Conservation (phyloP, 305 asterid genomes). For the Rubia peregrina region DNA sequence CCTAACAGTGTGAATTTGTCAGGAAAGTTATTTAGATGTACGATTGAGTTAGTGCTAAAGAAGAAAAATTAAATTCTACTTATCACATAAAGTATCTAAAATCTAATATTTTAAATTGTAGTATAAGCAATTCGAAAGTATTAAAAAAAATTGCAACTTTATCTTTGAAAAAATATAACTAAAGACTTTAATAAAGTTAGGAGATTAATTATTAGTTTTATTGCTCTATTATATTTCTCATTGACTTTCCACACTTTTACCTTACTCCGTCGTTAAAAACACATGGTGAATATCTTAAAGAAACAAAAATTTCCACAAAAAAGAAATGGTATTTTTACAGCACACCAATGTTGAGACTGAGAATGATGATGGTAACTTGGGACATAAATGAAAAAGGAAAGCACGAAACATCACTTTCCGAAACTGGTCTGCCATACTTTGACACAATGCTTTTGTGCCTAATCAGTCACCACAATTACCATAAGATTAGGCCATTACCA, state of each 20-base stretch:
- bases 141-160: no score
- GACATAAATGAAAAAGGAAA: not conserved
- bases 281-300: not conserved
- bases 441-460: not conserved
- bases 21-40: not conserved
- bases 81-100: no score
- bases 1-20: not conserved
- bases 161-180: no score
- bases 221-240: not conserved
- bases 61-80: no score
- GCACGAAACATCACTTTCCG: constrained; percentile 13
- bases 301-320: not conserved
- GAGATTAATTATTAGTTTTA: not conserved
- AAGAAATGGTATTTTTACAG: not conserved
- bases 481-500: constrained; percentile 5
- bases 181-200: no score
- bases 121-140: no score
- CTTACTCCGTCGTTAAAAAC: not conserved
- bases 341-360: not conserved
- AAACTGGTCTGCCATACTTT: constrained; percentile 8
- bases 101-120: no score
- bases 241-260: not conserved
- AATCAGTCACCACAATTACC: not conserved
- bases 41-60: not conserved
- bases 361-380: constrained; percentile 23